Evolutionary conservation across 805 yeast species (phyloP).

Genomic region (Spathaspora hagerdaliae): DNA sequence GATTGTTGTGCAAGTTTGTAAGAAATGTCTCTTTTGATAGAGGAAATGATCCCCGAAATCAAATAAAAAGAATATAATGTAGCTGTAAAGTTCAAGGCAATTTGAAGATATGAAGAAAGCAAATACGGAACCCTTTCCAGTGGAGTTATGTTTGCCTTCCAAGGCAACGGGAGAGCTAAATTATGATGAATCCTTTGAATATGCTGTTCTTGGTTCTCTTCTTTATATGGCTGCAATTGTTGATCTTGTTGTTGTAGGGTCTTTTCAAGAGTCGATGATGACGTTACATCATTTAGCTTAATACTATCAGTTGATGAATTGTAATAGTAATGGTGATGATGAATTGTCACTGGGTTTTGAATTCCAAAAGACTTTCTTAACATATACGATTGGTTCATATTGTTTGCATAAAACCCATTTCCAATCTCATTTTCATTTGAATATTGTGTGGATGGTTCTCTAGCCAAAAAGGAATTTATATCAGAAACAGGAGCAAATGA

Average conservation of each 20-base stretch:
- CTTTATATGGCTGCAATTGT: not conserved
- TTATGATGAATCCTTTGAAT: not conserved
- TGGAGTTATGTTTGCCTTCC: slow-evolving; percentile 52
- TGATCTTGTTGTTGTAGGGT: not conserved
- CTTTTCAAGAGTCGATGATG: too few relatives aligned
- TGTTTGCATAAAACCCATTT: not conserved
- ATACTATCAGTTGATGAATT: slow-evolving; percentile 2
- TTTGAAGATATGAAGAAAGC: slow-evolving; percentile 59
- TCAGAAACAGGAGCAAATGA: slow-evolving; percentile 11
- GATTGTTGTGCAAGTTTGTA: slow-evolving; percentile 47
- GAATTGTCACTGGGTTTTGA: slow-evolving; percentile 12
- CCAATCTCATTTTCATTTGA: not conserved
- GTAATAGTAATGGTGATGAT: slow-evolving; percentile 50
- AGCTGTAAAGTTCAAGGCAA: slow-evolving; percentile 47
- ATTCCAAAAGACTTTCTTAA: slow-evolving; percentile 1
- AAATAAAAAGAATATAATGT: slow-evolving; percentile 43
- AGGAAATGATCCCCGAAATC: slow-evolving; percentile 38
- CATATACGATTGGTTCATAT: slow-evolving; percentile 1
- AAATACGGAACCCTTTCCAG: slow-evolving; percentile 51
- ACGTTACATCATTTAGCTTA: slow-evolving; percentile 1
- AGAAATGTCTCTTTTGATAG: slow-evolving; percentile 53
- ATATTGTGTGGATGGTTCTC: not conserved
- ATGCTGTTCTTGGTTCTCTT: not conserved
- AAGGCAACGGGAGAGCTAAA: slow-evolving; percentile 49
- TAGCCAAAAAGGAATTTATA: slow-evolving; percentile 11